A percentile compares a stretch with the other conserved stretches of the same genome.
Conservation (phyloP, 2,329 filamentous ascomycete species). For the Monilinia fructicola region DNA sequence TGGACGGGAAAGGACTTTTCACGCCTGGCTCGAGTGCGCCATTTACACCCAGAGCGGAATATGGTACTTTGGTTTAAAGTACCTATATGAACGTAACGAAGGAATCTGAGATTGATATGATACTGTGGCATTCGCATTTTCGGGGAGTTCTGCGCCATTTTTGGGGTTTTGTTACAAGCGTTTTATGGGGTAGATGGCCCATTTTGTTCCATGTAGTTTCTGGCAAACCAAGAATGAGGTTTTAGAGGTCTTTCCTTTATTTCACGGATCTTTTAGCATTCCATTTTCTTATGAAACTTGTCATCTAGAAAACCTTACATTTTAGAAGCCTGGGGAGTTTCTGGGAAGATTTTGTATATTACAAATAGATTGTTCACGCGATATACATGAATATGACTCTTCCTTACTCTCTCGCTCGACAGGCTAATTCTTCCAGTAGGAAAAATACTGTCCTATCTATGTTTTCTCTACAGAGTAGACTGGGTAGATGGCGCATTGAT, state of each 20-base stretch:
- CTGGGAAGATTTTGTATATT: background rate
- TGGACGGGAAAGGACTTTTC: slow-evolving; percentile 21
- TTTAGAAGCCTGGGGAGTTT: background rate
- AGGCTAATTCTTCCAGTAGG: background rate
- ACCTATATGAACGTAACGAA: background rate
- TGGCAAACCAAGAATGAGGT: background rate
- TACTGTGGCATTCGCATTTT: slow-evolving; percentile 7
- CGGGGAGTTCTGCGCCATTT: background rate
- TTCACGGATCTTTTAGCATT: background rate
- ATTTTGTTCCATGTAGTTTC: slow-evolving; percentile 1
- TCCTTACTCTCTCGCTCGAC: background rate
- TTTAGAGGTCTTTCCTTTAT: background rate
- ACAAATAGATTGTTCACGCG: background rate
- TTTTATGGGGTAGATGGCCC: background rate
- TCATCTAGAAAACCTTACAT: background rate
- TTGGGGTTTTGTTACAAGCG: background rate
- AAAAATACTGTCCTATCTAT: too few species aligned
- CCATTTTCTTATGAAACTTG: background rate
- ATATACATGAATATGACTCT: background rate
- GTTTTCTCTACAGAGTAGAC: background rate
- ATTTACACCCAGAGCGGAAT: slow-evolving; percentile 14
- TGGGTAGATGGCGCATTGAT: background rate
- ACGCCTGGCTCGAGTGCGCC: background rate
- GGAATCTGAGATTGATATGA: slow-evolving; percentile 1
- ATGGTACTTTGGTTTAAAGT: slow-evolving; percentile 13